Evolutionary conservation across 2,329 filamentous ascomycete species (phyloP), one percentile per base, ranked within the genome.

Genomic region (Aspergillus sclerotialis): DNA sequence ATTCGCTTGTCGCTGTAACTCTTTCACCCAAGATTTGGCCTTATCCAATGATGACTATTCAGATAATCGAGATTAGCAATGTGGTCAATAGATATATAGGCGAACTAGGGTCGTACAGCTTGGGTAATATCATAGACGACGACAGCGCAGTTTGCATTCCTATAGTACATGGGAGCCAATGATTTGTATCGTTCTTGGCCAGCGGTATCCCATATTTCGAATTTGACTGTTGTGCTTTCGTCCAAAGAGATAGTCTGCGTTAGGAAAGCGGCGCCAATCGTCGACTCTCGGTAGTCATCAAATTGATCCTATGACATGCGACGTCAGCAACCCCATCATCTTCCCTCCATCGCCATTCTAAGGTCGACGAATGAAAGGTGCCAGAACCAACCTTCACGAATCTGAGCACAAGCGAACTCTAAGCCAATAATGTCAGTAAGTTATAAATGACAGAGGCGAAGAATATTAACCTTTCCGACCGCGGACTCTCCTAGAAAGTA

Each of bases 121-220:
- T 98, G 92, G 58, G 92, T 98, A 58, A 98, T 96, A 68, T 98
- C 92, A 67, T 98, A 98, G 48, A 98, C 92, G 31, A 98, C 90
- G 19, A 98, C 90, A 39, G 93, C 92, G 69, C 92, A 96, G 77
- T 98, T 96, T 52, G 93, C 93, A 63, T 98, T 98, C 54, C 93
- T 76, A 71, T 98, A 98, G 74, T 98, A 98, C 92, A 98, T 98
- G 53, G 92, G 92, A 21, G 92, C 92, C 48, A 98, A 75, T 9
- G 92, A 96, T 75, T 96, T 96, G 77, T 96, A 98, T 58, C 93
- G 80, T 69, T 98, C 92, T 70, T 98, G 92, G 45, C 92, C 92
- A 44, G 92, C 92, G 7, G 92, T 98, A 67, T 95, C 89, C 89
- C 92, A 98, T 61, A 98, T 98, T 69, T 98, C 92, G 59, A 98